Base-by-base conservation (phyloP, 2,329 filamentous ascomycete genomes). In the Aspergillus novoparasiticus region DNA sequence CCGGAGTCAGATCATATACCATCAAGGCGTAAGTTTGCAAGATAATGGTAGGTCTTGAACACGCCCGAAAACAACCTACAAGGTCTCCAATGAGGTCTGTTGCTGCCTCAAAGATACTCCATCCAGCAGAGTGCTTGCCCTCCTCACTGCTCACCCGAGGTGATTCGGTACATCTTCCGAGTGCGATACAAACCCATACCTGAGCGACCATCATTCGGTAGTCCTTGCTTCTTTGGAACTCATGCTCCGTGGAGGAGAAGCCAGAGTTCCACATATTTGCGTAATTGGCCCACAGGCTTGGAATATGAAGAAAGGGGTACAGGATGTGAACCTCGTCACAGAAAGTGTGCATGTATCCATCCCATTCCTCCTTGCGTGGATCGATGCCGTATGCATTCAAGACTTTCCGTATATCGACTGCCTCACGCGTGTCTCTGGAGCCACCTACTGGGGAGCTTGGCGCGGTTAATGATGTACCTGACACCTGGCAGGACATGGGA, bases 51-150 rank as follows among this genome's bases (percentile, higher is more conserved):
- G 66, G 65, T 21, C 69, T 60, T 21, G 57, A 32, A 21, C 64
- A 69, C n/a, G 64, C 58, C 30, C 57, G 51, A 11, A 69, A 68
- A 10, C 63, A 57, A 28, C 62, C 60, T 2, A 71, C 32, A 11
- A 68, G 51, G n/a, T 69, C 66, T 3, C 69, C 68, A n/a, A 69
- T 65, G 1, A 69, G 54, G 5, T 71, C 68, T 28, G 63, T 45
- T 8, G 68, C 66, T 14, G 70, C 70, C 43, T 61, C 59, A 21
- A 71, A 72, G 3, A 72, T 58, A 36, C 67, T 72, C 70, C 70
- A 72, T 5, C 70, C 70, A 19, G 68, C 67, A 11, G 71, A 72
- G 53, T 72, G 68, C 26, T 59, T 60, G 1, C 63, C 63, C 2
- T 67, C 62, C 11, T 63, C 57, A 11, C 59, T 58, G 16, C 65